phyloP scores from a whole-genome alignment of 2,329 filamentous ascomycete genomes.

The Fusarium nematophilum region DNA sequence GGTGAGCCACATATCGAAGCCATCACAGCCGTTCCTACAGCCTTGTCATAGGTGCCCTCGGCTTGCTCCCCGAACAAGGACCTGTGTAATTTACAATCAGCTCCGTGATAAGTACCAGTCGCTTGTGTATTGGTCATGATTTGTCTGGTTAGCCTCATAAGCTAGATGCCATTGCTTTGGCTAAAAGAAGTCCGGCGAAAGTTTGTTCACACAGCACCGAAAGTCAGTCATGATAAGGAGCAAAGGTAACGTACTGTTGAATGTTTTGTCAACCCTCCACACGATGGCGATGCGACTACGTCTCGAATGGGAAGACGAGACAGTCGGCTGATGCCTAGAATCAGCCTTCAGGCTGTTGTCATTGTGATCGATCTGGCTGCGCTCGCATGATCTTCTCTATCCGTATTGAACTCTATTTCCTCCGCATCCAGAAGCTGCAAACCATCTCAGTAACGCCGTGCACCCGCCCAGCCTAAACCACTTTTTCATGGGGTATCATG shows the following conservation, averaged over 20 bases:
- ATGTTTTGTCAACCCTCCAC: neutral
- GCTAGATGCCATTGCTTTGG: too few relatives aligned
- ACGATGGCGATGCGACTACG: neutral
- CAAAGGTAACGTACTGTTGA: neutral
- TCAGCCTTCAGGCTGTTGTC: neutral
- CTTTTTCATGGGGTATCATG: conserved; percentile 30
- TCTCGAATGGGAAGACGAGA: neutral
- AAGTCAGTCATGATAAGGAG: neutral
- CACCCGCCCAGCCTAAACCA: conserved; percentile 17
- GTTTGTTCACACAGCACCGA: too few relatives aligned
- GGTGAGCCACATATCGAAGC: neutral
- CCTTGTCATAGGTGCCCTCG: neutral
- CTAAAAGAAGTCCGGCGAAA: too few relatives aligned
- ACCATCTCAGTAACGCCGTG: conserved; percentile 18
- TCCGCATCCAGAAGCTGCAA: conserved; percentile 11
- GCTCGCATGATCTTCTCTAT: conserved; percentile 9
- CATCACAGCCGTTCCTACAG: neutral
- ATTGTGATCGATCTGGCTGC: conserved; percentile 9
- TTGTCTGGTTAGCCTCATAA: too few relatives aligned
- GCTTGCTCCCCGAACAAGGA: too few relatives aligned
- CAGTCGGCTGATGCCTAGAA: neutral
- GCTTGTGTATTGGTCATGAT: too few relatives aligned
- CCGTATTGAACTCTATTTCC: conserved; percentile 6
- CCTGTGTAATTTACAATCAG: too few relatives aligned
- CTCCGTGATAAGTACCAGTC: too few relatives aligned